A percentile compares a stretch with the other conserved stretches of the same genome.
phyloP scores from a whole-genome alignment of 139 green algal genomes.

The Micractinium sp. region DNA sequence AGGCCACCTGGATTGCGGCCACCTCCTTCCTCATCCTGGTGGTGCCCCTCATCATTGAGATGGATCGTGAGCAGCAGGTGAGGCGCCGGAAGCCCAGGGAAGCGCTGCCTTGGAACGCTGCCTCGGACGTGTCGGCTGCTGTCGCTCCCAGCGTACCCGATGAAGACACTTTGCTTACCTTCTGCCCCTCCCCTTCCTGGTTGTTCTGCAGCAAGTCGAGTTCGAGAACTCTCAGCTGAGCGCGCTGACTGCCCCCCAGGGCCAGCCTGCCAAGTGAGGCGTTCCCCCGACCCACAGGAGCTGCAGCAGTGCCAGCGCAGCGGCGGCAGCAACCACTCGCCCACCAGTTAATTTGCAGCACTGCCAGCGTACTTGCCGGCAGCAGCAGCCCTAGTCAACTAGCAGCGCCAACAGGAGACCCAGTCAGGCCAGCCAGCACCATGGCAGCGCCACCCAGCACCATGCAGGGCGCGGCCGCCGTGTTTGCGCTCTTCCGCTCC shows the following conservation, averaged over 20 bases:
- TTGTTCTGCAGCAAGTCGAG: constrained; percentile 48
- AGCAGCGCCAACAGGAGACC: background rate
- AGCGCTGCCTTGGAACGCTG: too few species aligned
- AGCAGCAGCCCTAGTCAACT: background rate
- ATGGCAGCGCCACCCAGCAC: background rate
- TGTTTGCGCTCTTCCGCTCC: constrained; percentile 62
- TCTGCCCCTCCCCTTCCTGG: background rate
- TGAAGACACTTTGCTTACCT: background rate
- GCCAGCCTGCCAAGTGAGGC: constrained; percentile 15
- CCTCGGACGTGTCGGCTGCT: background rate
- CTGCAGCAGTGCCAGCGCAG: background rate
- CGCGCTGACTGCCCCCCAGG: constrained; percentile 59
- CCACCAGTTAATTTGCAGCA: background rate
- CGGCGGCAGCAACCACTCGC: background rate
- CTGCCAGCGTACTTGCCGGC: background rate
- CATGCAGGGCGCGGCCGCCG: background rate
- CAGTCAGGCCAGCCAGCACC: background rate
- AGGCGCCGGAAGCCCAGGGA: background rate
- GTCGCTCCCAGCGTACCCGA: too few species aligned
- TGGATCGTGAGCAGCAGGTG: constrained; percentile 95
- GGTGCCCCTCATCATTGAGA: constrained; percentile 96
- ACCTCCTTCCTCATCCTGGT: constrained; percentile 90
- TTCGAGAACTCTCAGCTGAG: constrained; percentile 72
- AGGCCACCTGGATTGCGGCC: constrained; percentile 91
- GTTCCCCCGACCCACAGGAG: background rate